These are phyloP conservation scores for Dendrobium catenatum DNA, from an alignment of 106 monocot species.

Conservation along the genomic window DNA sequence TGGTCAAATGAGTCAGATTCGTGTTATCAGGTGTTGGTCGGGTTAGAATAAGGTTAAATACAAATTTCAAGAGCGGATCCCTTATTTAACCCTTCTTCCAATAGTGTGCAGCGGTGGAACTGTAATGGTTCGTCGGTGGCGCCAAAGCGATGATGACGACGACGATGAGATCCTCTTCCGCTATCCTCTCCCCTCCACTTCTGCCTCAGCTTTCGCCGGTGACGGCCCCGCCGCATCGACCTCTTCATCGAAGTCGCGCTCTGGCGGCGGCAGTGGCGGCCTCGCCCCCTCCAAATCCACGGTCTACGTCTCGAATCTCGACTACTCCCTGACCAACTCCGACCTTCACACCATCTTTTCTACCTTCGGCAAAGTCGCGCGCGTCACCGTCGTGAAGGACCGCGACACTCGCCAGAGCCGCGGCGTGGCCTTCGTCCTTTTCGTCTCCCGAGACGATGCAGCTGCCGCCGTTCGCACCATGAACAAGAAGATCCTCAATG, in stretches of 20 bases:
- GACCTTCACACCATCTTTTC: conserved; percentile 97
- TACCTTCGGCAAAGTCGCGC: conserved; percentile 92
- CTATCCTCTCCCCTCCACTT: conserved; percentile 46
- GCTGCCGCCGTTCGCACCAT: conserved; percentile 43
- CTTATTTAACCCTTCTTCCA: no score
- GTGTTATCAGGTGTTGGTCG: no score
- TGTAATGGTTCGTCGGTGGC: conserved; percentile 32
- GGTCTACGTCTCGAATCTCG: conserved; percentile 84
- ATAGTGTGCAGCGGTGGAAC: no score
- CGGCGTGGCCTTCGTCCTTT: conserved; percentile 96
- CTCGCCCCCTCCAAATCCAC: conserved; percentile 95
- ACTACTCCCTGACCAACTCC: conserved; percentile 86
- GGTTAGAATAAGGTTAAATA: no score
- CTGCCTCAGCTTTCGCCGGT: conserved; percentile 23
- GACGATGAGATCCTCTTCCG: conserved; percentile 68
- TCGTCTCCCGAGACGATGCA: conserved; percentile 83
- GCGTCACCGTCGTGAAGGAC: conserved; percentile 91
- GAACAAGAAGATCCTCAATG: conserved; percentile 78
- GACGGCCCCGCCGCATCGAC: neutral
- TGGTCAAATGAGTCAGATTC: no score
- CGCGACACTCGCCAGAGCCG: conserved; percentile 54
- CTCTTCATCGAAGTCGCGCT: neutral
- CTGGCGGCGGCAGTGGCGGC: conserved; percentile 51
- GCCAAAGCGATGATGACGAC: conserved; percentile 43
- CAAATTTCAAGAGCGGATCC: no score